Evolutionary conservation across 2,329 filamentous ascomycete species (phyloP).

Genomic region (Cryphonectria parasitica): DNA sequence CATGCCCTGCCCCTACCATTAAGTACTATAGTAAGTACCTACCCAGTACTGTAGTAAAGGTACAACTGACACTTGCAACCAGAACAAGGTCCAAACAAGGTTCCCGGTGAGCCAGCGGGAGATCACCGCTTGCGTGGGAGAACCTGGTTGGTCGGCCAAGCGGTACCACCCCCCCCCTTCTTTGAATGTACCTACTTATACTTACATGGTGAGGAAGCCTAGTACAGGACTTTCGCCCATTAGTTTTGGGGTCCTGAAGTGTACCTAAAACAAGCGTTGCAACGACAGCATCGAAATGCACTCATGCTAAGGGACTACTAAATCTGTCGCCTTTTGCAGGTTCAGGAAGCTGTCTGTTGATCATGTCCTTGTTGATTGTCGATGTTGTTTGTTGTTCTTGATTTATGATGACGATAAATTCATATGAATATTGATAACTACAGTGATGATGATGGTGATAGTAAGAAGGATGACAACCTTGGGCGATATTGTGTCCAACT

Average conservation of each 20-base stretch:
- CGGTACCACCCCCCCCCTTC: neutral
- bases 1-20: no score
- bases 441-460: neutral
- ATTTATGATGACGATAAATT: no score
- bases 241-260: neutral
- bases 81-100: constrained; percentile 1
- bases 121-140: constrained; percentile 28
- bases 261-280: constrained; percentile 21
- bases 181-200: no score
- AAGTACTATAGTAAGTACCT: no score
- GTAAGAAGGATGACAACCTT: no score
- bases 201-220: no score
- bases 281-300: constrained; percentile 17
- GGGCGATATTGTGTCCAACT: neutral
- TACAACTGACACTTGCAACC: neutral
- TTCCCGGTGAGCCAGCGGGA: constrained; percentile 10
- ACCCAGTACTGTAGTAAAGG: no score
- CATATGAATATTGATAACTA: neutral
- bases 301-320: neutral
- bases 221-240: neutral
- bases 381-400: no score
- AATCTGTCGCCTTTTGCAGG: neutral
- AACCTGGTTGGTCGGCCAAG: constrained; percentile 24
- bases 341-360: no score
- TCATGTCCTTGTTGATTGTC: no score